These are phyloP conservation scores for Aspergillus sclerotiicarbonarius DNA, from an alignment of 495 filamentous ascomycete species.

Conservation along the genomic window DNA sequence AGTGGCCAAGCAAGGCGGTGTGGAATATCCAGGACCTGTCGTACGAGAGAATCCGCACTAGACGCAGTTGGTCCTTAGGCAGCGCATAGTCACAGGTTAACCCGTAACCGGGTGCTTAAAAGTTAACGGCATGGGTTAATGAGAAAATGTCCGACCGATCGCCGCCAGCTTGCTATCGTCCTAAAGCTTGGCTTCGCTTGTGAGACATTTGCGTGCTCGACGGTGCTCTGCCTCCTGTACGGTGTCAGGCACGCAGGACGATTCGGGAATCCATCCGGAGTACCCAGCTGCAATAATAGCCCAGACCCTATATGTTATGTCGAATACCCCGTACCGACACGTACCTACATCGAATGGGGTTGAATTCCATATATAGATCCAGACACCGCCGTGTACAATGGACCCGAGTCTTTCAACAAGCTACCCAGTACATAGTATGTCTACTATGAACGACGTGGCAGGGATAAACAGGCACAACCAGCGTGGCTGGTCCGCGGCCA, in stretches of 20 bases:
- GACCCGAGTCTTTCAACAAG: neutral
- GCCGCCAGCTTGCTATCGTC: slow-evolving; percentile 10
- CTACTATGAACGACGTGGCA: slow-evolving; percentile 15
- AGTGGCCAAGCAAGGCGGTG: slow-evolving; percentile 12
- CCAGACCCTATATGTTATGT: neutral
- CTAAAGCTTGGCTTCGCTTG: slow-evolving; percentile 23
- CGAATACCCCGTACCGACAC: too few species aligned
- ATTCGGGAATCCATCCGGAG: neutral
- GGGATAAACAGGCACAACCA: slow-evolving; percentile 7
- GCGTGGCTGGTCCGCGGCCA: slow-evolving; percentile 10
- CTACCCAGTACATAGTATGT: neutral
- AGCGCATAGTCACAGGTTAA: neutral
- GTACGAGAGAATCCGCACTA: neutral
- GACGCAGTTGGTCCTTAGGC: neutral
- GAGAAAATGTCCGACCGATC: slow-evolving; percentile 24
- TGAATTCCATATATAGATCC: neutral
- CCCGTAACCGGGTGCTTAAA: neutral
- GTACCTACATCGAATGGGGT: neutral
- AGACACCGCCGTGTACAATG: neutral
- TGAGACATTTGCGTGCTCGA: neutral
- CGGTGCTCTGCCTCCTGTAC: neutral
- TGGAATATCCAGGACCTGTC: slow-evolving; percentile 9
- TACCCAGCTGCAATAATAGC: neutral
- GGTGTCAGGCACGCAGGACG: neutral
- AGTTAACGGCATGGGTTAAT: neutral